phyloP scores from a whole-genome alignment of 352 stramenopile species.

The Phytophthora sojae region DNA sequence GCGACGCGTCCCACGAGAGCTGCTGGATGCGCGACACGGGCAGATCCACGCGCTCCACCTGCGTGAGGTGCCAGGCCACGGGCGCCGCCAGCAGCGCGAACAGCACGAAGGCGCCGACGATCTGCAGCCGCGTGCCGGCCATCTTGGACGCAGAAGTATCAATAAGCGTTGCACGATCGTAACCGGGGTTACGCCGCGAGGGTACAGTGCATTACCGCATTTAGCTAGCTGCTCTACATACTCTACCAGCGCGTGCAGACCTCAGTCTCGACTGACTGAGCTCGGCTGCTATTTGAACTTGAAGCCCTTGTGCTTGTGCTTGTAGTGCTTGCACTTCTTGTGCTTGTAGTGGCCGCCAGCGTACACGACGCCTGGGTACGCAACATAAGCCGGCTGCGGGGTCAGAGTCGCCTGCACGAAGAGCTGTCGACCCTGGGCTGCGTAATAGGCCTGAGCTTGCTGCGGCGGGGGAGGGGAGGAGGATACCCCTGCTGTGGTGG shows the following conservation, averaged over 20 bases:
- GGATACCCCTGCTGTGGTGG: slow-evolving; percentile 19
- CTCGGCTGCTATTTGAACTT: slow-evolving; percentile 52
- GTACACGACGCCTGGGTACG: slow-evolving; percentile 70
- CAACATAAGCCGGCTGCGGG: slow-evolving; percentile 62
- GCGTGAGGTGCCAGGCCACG: slow-evolving; percentile 72
- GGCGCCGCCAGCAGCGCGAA: slow-evolving; percentile 71
- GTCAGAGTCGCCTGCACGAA: slow-evolving; percentile 70
- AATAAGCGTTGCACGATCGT: slow-evolving; percentile 4
- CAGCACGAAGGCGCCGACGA: slow-evolving; percentile 78
- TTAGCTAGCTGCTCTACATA: not conserved
- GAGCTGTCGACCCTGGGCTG: slow-evolving; percentile 68
- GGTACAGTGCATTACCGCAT: slow-evolving; percentile 9
- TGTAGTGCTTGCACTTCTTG: slow-evolving; percentile 64
- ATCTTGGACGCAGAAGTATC: slow-evolving; percentile 36
- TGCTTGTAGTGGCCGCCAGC: slow-evolving; percentile 60
- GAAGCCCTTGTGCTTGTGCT: slow-evolving; percentile 59
- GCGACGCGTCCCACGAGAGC: slow-evolving; percentile 48
- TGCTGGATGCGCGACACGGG: slow-evolving; percentile 62
- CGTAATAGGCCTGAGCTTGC: slow-evolving; percentile 71
- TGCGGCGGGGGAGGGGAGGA: slow-evolving; percentile 41
- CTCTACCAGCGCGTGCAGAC: not conserved
- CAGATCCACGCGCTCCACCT: slow-evolving; percentile 69
- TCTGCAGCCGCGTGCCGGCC: slow-evolving; percentile 77
- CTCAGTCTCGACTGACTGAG: not conserved
- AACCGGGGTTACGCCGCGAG: not conserved